phyloP scores from a whole-genome alignment of 2,329 filamentous ascomycete genomes.

The Fonsecaea monophora region DNA sequence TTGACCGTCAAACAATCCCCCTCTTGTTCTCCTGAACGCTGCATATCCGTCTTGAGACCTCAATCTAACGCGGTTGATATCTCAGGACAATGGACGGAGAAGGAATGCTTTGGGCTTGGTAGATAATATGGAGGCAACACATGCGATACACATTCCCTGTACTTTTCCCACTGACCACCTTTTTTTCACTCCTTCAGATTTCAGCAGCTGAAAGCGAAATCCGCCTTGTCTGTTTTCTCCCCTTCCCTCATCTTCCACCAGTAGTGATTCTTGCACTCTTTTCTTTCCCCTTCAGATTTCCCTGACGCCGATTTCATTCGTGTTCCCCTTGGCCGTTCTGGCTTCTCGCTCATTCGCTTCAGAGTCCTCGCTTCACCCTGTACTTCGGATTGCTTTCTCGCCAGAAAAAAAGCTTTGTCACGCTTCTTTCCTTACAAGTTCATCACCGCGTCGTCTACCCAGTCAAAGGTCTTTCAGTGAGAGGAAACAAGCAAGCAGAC shows the following conservation, averaged over 20 bases:
- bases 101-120: slow-evolving; percentile 1
- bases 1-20: background rate
- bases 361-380: slow-evolving; percentile 8
- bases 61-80: slow-evolving; percentile 19
- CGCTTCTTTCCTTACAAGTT: background rate
- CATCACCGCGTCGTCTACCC: background rate
- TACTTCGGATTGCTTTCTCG: background rate
- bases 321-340: slow-evolving; percentile 10
- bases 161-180: slow-evolving; percentile 2
- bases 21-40: slow-evolving; percentile 25
- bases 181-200: background rate
- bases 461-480: background rate
- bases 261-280: slow-evolving; percentile 1
- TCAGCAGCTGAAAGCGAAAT: background rate
- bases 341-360: slow-evolving; percentile 7
- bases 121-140: slow-evolving; percentile 9
- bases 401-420: background rate
- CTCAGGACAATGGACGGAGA: background rate
- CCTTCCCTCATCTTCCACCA: background rate
- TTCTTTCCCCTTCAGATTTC: slow-evolving; percentile 6
- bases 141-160: slow-evolving; percentile 6
- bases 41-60: slow-evolving; percentile 23
- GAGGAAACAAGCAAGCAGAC: background rate
- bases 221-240: background rate
- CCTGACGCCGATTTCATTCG: slow-evolving; percentile 16